Evolutionary conservation across 2,329 filamentous ascomycete genomes (phyloP), one percentile per base, ranked within the genome.

Genomic region (Fusarium stilboides): DNA sequence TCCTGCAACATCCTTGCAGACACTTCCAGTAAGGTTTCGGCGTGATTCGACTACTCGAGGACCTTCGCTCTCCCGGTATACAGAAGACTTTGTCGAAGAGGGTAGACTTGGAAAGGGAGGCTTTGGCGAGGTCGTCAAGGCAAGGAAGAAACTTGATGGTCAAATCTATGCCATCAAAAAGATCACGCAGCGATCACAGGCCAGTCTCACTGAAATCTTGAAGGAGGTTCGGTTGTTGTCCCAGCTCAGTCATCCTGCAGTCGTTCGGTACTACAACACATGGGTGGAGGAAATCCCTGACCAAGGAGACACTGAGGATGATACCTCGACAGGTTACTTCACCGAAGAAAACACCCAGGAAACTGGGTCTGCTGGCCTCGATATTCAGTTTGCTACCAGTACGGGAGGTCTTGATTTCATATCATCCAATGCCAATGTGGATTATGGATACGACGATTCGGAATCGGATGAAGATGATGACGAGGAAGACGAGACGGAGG

Each of bases 131-230:
- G 96, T 99, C 22, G 94, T 98, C 57, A 97, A 97, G 78, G 95
- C 95, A 4, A 89, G 95, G 33, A 97, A 97, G 79, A 97, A 96
- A 81, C 88, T 98, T 6, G 96, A 98, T 77, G 93, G 93, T 1
- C 92, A 94, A 60, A 91, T 97, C 43, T 99, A 98, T 80, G 96
- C 96, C 19, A 93, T 99, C 77, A 99, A 99, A 79, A 98, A 98
- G 78, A 96, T 99, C 65, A 93, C 90, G 2, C 93, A 96, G 71
- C 91, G 91, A 52, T 93, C 93, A 1, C 88, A 92, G 26, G 87
- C 90, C 61, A 93, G 92, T 60, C 84, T 98, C 39, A 94, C 92
- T 1, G 92, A 97, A 76, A 90, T 94, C 14, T 78, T 95, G 26
- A 94, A 92, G 56, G 93, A 96, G 78, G 95, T 98, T 40, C 91